phyloP scores from a whole-genome alignment of 2,329 filamentous ascomycete species.

The Penicillium sp. region DNA sequence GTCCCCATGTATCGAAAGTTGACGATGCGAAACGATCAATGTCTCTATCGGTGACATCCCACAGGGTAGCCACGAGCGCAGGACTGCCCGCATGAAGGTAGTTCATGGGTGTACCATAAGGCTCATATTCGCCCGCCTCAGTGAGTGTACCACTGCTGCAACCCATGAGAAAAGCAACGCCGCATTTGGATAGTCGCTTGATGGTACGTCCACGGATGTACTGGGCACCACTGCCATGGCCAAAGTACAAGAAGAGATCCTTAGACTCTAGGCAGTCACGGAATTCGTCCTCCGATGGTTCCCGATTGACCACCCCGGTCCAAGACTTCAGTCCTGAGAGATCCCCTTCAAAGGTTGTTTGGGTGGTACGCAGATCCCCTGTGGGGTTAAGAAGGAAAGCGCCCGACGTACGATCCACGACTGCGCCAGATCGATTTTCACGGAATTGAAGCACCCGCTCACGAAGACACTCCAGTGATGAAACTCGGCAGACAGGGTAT shows the following conservation, averaged over 20 bases:
- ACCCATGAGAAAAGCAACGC: constrained; percentile 86
- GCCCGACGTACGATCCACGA: constrained; percentile 38
- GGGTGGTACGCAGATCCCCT: constrained; percentile 77
- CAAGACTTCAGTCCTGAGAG: constrained; percentile 60
- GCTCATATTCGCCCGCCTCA: constrained; percentile 83
- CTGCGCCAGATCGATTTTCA: constrained; percentile 20
- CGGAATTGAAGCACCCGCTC: constrained; percentile 65
- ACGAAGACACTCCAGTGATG: constrained; percentile 78
- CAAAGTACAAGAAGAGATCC: constrained; percentile 86
- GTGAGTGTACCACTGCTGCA: constrained; percentile 82
- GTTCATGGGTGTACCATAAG: constrained; percentile 84
- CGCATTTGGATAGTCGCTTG: constrained; percentile 73
- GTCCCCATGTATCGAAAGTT: constrained; percentile 82
- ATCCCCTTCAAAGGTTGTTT: constrained; percentile 68
- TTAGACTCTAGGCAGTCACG: constrained; percentile 63
- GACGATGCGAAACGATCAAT: constrained; percentile 87
- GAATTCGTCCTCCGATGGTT: constrained; percentile 77
- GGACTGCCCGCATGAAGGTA: constrained; percentile 87
- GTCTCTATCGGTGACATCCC: constrained; percentile 97
- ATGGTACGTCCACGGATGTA: constrained; percentile 87
- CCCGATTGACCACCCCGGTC: constrained; percentile 66
- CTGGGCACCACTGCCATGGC: constrained; percentile 90
- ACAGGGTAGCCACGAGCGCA: constrained; percentile 86
- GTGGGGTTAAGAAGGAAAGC: constrained; percentile 86
- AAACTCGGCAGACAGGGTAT: constrained; percentile 79